Base-by-base conservation (phyloP, 352 stramenopile species). In the Pythium dissotocum region DNA sequence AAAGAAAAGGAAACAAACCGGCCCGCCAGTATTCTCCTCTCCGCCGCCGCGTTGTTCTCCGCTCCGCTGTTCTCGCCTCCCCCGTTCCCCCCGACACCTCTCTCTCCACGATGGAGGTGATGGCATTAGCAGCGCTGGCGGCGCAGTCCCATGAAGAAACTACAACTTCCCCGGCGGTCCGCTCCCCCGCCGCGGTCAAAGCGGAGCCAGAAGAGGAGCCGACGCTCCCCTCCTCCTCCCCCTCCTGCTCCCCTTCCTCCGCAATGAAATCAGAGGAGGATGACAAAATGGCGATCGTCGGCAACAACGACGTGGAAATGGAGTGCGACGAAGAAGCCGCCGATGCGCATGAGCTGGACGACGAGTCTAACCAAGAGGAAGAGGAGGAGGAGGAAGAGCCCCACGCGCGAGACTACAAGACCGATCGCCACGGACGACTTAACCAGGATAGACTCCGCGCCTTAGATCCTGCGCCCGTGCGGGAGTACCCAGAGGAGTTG, bases 401-500 rank as follows among this genome's bases (percentile, higher is more conserved):
- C 8, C 8, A 44, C 8, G 10, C 7, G 36, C 5, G 10, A 7
- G 42, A 26, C 4, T 51, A 28, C 42, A 51, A 51, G 16, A 51
- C 42, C 0, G 42, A 26, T 10, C 5, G n/a, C 42, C 42, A 26
- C 42, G 42, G 16, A 6, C 42, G 42, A 4, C 14, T 26, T 5
- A 8, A 26, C 42, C 42, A 51, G 36, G 36, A 44, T 3, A 44
- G 36, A 51, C 42, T 6, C 14, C 42, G 42, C 42, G 0, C 7
- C 14, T 10, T 51, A 6, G 42, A 51, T 2, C 5, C 42, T 10
- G 66, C 73, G 21, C 74, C 74, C 24, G 46, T 75, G 12, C 63
- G 70, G 30, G 73, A 73, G 32, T 65, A 75, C 58, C 52, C 62
- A 10, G 70, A 77, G 30, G 32, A 71, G 51, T 59, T 75, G 21